Conservation (phyloP, 202 grass and related monocot species). For the Saccharum hybrid region DNA sequence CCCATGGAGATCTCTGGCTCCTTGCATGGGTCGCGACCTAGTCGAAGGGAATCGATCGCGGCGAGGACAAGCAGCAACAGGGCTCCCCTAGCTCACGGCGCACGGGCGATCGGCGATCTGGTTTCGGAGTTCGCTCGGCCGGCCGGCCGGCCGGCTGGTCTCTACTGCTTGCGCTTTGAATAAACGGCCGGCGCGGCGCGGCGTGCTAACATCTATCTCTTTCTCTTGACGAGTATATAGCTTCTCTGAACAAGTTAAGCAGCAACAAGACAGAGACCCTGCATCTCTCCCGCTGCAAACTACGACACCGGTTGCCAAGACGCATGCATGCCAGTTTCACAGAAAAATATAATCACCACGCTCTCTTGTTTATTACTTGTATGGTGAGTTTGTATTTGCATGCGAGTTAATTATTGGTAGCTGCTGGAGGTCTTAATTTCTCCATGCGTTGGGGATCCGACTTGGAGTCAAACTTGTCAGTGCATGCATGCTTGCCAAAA, state of each 20-base stretch:
- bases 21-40: conserved; percentile 66
- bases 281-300: conserved; percentile 35
- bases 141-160: too few relatives aligned
- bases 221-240: background rate
- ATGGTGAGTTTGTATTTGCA: conserved; percentile 24
- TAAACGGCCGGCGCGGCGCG: conserved; percentile 7
- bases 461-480: conserved; percentile 47
- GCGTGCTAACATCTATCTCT: conserved; percentile 4
- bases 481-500: background rate
- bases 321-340: conserved; percentile 8
- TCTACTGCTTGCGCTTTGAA: conserved; percentile 31
- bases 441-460: background rate
- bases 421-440: conserved; percentile 14
- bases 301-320: conserved; percentile 19
- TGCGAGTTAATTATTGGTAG: conserved; percentile 33
- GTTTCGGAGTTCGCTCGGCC: conserved; percentile 37
- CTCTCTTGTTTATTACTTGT: background rate
- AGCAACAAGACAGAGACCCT: conserved; percentile 47
- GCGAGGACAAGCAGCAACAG: conserved; percentile 25
- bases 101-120: conserved; percentile 32
- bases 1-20: conserved; percentile 55
- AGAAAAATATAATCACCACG: conserved; percentile 10
- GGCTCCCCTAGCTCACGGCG: background rate
- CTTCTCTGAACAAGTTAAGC: conserved; percentile 45
- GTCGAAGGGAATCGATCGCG: conserved; percentile 50